These are phyloP conservation scores for Coemansia sp. DNA, from an alignment of 192 early-diverging fungal genomes.

Conservation along the genomic window DNA sequence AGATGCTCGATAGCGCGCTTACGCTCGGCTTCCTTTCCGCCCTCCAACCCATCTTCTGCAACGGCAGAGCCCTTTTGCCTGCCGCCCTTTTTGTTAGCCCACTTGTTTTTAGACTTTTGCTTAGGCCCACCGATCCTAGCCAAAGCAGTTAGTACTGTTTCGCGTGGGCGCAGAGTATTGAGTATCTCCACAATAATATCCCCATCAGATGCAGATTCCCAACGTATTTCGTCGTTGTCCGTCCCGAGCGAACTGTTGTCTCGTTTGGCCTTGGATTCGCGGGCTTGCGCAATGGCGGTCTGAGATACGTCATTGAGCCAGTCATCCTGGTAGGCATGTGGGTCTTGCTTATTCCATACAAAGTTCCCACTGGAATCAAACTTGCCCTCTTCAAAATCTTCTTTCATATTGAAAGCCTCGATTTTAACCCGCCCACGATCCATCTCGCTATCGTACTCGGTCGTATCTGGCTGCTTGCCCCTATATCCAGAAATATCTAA, in stretches of 20 bases:
- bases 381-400: slow-evolving; percentile 70
- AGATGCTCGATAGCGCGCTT: slow-evolving; percentile 62
- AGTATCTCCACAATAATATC: slow-evolving; percentile 63
- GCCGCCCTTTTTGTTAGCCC: slow-evolving; percentile 18
- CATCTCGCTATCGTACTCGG: slow-evolving; percentile 2
- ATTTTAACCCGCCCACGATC: slow-evolving; percentile 28
- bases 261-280: slow-evolving; percentile 53
- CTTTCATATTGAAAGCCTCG: slow-evolving; percentile 78
- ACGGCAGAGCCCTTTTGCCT: slow-evolving; percentile 16
- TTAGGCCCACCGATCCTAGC: slow-evolving; percentile 61
- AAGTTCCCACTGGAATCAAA: slow-evolving; percentile 74
- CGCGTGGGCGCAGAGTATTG: slow-evolving; percentile 61
- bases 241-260: slow-evolving; percentile 8
- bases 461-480: neutral
- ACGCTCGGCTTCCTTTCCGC: slow-evolving; percentile 47
- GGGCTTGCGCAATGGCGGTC: slow-evolving; percentile 61
- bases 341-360: slow-evolving; percentile 69
- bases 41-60: slow-evolving; percentile 32
- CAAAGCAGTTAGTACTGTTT: slow-evolving; percentile 64
- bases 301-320: slow-evolving; percentile 70
- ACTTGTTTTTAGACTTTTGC: slow-evolving; percentile 49
- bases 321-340: slow-evolving; percentile 69
- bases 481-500: neutral
- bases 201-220: slow-evolving; percentile 51
- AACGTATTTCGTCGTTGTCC: slow-evolving; percentile 31